These are phyloP conservation scores for Neonectria faginata DNA, from an alignment of 2,329 filamentous ascomycete genomes.

Conservation along the genomic window DNA sequence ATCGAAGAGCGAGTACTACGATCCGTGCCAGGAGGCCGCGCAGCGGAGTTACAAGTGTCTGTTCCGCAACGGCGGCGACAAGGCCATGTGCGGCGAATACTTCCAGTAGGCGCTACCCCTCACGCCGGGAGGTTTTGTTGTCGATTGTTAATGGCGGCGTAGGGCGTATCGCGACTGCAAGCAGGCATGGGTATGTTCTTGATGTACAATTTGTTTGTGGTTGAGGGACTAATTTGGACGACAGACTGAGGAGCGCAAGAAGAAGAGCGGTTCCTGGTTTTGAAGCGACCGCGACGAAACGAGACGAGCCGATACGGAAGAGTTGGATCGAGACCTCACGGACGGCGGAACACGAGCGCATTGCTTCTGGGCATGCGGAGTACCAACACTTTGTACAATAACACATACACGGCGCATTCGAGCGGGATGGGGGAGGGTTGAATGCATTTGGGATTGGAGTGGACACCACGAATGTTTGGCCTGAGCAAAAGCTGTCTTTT, in stretches of 20 bases:
- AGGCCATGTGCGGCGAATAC: slow-evolving; percentile 91
- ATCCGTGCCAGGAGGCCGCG: slow-evolving; percentile 95
- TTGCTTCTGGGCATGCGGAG: slow-evolving; percentile 14
- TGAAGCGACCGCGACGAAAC: slow-evolving; percentile 11
- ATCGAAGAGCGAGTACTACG: slow-evolving; percentile 87
- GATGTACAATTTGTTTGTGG: not conserved
- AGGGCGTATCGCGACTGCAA: slow-evolving; percentile 96
- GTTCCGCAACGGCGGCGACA: slow-evolving; percentile 87
- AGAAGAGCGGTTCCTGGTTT: slow-evolving; percentile 46
- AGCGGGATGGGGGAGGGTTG: not conserved
- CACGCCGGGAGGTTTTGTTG: not conserved
- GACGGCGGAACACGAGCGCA: not conserved
- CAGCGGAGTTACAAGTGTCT: slow-evolving; percentile 87
- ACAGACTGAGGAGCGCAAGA: slow-evolving; percentile 47
- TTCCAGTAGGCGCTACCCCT: slow-evolving; percentile 77
- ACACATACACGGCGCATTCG: slow-evolving; percentile 6
- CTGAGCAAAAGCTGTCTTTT: not conserved
- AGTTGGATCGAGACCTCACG: not conserved
- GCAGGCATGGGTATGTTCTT: slow-evolving; percentile 81
- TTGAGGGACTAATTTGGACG: not conserved
- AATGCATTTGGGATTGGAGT: not conserved
- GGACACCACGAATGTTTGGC: not conserved
- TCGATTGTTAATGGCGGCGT: slow-evolving; percentile 35
- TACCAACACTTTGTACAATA: slow-evolving; percentile 29
- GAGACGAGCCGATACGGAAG: no score